phyloP scores from a whole-genome alignment of 2,329 filamentous ascomycete genomes.

The Endoconidiophora laricicola region DNA sequence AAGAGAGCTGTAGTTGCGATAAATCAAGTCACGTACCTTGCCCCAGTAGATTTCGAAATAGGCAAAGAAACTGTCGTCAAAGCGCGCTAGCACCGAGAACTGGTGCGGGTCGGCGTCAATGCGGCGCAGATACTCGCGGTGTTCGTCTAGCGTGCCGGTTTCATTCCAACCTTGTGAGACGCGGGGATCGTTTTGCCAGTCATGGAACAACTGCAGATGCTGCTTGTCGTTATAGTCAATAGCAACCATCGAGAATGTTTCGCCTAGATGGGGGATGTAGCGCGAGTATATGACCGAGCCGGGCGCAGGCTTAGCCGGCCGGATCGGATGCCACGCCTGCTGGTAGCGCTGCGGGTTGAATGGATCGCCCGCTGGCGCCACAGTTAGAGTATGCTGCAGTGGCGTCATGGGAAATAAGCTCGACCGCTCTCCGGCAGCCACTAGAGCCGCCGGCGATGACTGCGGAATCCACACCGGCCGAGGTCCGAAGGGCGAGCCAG shows the following conservation, averaged over 20 bases:
- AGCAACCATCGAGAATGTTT: slow-evolving; percentile 63
- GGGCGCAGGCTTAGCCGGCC: slow-evolving; percentile 53
- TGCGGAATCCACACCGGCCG: slow-evolving; percentile 44
- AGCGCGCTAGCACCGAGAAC: slow-evolving; percentile 51
- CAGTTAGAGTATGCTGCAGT: slow-evolving; percentile 28
- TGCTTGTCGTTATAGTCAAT: slow-evolving; percentile 47
- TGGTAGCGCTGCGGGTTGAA: slow-evolving; percentile 24
- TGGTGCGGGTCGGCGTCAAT: slow-evolving; percentile 57
- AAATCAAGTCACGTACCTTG: slow-evolving; percentile 24
- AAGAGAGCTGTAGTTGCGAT: neutral
- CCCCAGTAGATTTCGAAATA: slow-evolving; percentile 76
- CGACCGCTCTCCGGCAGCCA: slow-evolving; percentile 20
- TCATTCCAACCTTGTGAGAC: slow-evolving; percentile 69
- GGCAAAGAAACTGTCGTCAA: slow-evolving; percentile 53
- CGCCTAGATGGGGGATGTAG: slow-evolving; percentile 57
- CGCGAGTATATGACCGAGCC: slow-evolving; percentile 61
- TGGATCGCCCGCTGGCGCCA: slow-evolving; percentile 24
- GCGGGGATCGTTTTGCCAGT: slow-evolving; percentile 71
- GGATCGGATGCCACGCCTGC: slow-evolving; percentile 52
- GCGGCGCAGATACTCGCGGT: slow-evolving; percentile 52
- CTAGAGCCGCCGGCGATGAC: slow-evolving; percentile 23
- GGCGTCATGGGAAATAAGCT: slow-evolving; percentile 33
- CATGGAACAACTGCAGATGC: slow-evolving; percentile 56
- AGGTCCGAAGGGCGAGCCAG: slow-evolving; percentile 48
- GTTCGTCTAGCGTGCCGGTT: slow-evolving; percentile 58